Base-by-base conservation (phyloP, 441 rosid species). In the Corymbia citriodora region DNA sequence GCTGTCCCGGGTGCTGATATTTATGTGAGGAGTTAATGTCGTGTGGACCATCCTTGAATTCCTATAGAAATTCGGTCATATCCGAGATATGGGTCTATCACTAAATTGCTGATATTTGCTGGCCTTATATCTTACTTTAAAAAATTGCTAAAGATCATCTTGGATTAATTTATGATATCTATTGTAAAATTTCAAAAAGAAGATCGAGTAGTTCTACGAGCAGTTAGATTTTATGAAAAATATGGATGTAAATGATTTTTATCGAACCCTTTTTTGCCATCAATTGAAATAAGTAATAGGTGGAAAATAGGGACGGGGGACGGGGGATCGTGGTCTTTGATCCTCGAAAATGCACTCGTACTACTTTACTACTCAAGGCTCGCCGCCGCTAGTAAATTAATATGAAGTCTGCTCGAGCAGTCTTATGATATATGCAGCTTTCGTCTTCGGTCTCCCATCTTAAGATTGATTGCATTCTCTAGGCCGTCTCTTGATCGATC, bases 251-350 rank as follows among this genome's bases (percentile, higher is more conserved):
- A 59, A 23, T 10, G 65, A 23, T 11, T 59, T 59, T 13, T 63
- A 7, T 12, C 3, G 2, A 68, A 17, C 10, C 5, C 79, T 21
- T 9, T 68, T 68, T 33, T 3, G 3, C 79, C 36, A 31, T 68
- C 3, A 23, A 17, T 31, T 17, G 45, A 68, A 31, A 68, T 31
- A 31, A 68, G 17, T 31, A 31, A 31, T 68, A 17, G 12, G 79
- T 31, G 5, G 12, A 19, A 68, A 18, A 2, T 17, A 17, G 7
- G 9, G 0, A 9, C 4, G 17, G 9, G 16, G 21, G 5, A 17
- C 4, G 9, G 0, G 5, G 17, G 33, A 17, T 31, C 40, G 5
- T 31, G 17, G 13, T 68, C 2, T 2, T 33, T 18, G 7, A 16
- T 31, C 21, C 45, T 31, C 5, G 3, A 33, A 68, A 68, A 68